These are phyloP conservation scores for Sistotremastrum suecicum DNA, from an alignment of 768 basidiomycete species.

Conservation along the genomic window DNA sequence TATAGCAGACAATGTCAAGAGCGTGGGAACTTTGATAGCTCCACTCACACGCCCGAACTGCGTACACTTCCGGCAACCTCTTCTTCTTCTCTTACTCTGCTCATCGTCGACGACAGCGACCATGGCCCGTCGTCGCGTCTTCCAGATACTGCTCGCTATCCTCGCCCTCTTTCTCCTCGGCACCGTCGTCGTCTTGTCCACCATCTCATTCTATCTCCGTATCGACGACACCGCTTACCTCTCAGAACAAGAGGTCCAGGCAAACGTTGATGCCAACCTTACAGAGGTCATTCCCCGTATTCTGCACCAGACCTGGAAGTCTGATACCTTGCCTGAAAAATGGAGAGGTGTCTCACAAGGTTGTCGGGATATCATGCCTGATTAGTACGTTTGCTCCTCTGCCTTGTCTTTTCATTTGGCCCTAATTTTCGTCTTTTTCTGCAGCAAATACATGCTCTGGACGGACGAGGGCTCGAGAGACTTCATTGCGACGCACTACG, in stretches of 20 bases:
- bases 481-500: constrained; percentile 79
- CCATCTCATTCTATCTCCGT: constrained; percentile 78
- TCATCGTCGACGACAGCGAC: background rate
- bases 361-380: constrained; percentile 85
- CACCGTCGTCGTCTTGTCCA: constrained; percentile 83
- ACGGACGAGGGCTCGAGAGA: constrained; percentile 82
- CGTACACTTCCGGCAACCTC: background rate
- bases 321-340: constrained; percentile 62
- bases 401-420: constrained; percentile 6
- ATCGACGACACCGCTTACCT: constrained; percentile 72
- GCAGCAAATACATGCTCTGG: constrained; percentile 93
- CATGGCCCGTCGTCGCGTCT: constrained; percentile 31
- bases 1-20: too few relatives aligned
- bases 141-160: constrained; percentile 34
- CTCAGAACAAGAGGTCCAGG: constrained; percentile 59
- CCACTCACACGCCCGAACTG: too few relatives aligned
- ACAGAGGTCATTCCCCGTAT: constrained; percentile 71
- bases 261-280: constrained; percentile 41
- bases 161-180: constrained; percentile 73
- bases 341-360: constrained; percentile 74
- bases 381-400: constrained; percentile 61
- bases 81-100: constrained; percentile 6
- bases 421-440: constrained; percentile 8
- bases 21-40: too few relatives aligned
- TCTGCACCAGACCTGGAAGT: constrained; percentile 98